These are phyloP conservation scores for Stylosanthes scabra DNA, from an alignment of 331 rosid species.

Conservation along the genomic window DNA sequence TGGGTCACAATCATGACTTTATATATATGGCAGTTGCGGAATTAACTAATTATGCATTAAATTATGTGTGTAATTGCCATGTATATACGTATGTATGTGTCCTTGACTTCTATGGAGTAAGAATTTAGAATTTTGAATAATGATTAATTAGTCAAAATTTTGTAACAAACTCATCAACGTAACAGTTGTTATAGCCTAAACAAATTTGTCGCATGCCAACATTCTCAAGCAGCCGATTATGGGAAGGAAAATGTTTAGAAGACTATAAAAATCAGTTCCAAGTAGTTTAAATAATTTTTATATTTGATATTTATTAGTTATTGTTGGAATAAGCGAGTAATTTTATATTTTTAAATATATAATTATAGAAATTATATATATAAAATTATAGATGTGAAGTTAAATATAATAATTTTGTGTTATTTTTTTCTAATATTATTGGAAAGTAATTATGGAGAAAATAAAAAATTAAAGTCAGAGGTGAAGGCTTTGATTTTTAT, in stretches of 20 bases:
- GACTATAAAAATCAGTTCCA: not conserved
- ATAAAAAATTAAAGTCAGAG: not conserved
- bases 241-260: slow-evolving; percentile 2
- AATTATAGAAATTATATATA: no score
- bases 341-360: no score
- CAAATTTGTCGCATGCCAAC: slow-evolving; percentile 19
- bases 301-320: no score
- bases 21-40: slow-evolving; percentile 16
- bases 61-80: not conserved
- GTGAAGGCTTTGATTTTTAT: not conserved
- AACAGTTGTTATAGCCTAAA: slow-evolving; percentile 29
- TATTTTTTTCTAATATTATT: no score
- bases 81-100: no score
- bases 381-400: no score
- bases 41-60: slow-evolving; percentile 17
- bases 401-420: no score
- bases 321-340: no score
- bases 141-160: slow-evolving; percentile 25
- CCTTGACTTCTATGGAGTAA: slow-evolving; percentile 38
- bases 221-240: slow-evolving; percentile 14
- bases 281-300: no score
- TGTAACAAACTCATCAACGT: slow-evolving; percentile 15
- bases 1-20: slow-evolving; percentile 49
- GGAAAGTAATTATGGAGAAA: no score
- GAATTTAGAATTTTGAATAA: not conserved